Base-by-base conservation (phyloP, 2,329 filamentous ascomycete species). In the Ophiostoma angusticollis region DNA sequence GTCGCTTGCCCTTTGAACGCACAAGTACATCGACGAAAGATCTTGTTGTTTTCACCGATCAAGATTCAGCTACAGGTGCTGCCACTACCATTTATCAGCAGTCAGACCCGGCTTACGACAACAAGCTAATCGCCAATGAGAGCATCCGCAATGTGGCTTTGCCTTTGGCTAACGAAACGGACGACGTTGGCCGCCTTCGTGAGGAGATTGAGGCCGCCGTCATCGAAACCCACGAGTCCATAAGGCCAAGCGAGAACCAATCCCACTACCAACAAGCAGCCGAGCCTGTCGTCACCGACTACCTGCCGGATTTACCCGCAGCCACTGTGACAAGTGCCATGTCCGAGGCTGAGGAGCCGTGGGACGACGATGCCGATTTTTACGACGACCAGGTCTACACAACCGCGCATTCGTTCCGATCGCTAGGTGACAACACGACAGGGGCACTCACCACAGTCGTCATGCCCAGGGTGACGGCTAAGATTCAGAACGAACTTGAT, bases 351-450 rank as follows among this genome's bases (percentile, higher is more conserved):
- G 80, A 84, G 49, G 81, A 86, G 54, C 82, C 78, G 50, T 85
- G 78, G 79, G 78, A 84, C 13, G 82, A 86, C 14, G 80, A 89
- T 19, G 81, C 83, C 11, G 84, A 86, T 46, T 50, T 55, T 29
- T 72, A 71, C 46, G 70, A 75, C 31, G 71, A 74, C 49, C 80
- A 80, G 42, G 87, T 82, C 17, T 84, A 83, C 41, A 78, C 78
- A 18, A 91, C 84, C 3, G 78, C 83, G 28, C 78, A 80, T 49
- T 86, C 84, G 9, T 75, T 77, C 47, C 72, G 75, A 17, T 84
- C 86, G 36, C 81, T 82, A 49, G 82, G 83, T 31, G 71, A 74
- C 48, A 61, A 70, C 49, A 74, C 68, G 9, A 67, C 65, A 5
- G 60, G 62, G 19, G 67, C 65, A 36, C 59, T 61, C 14, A 72